Base-by-base conservation (phyloP, 495 filamentous ascomycete genomes). In the Glonium stellatum region DNA sequence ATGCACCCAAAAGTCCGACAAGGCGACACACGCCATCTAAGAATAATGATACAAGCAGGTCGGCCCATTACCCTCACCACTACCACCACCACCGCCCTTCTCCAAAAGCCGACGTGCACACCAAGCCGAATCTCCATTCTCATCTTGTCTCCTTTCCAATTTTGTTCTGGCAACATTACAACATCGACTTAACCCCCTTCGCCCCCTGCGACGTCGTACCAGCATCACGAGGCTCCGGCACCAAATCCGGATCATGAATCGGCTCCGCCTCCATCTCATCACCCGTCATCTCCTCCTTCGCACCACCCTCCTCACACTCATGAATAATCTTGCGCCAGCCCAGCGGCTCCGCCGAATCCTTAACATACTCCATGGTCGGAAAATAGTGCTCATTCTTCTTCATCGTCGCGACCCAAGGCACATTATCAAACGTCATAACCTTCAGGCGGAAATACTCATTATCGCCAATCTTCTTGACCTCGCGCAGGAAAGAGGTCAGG, bases 301-400 rank as follows among this genome's bases (percentile, higher is more conserved):
- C 65, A 11, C 65, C 65, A 12, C 59, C 52, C 54, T 67, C 65
- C 11, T 68, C 62, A 34, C 54, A 64, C 54, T 70, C 67, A 53
- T 69, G 64, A 12, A 69, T 59, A 12, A 60, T 58, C 59, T 67
- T 65, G 55, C 41, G 57, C 67, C 65, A 67, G 11, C 67, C 65
- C 22, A 67, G 53, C 37, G 58, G 46, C 50, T 71, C 68, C 4
- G 55, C n/a, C 12, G 60, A 8, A 57, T 75, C 74, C 68, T 75
- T 76, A 31, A 71, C 50, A 58, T 72, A 73, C 68, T 76, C 74
- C 31, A 72, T 63, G 5, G 73, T 76, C 1, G 74, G 74, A 63
- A 76, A 76, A 70, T 99, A 99, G 73, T 99, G 93, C 72, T 99
- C 95, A 71, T 95, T 95, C 84, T 99, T 99, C 84, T 99, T 99